phyloP scores from a whole-genome alignment of 2,329 filamentous ascomycete genomes.

The Monosporascus sp. region DNA sequence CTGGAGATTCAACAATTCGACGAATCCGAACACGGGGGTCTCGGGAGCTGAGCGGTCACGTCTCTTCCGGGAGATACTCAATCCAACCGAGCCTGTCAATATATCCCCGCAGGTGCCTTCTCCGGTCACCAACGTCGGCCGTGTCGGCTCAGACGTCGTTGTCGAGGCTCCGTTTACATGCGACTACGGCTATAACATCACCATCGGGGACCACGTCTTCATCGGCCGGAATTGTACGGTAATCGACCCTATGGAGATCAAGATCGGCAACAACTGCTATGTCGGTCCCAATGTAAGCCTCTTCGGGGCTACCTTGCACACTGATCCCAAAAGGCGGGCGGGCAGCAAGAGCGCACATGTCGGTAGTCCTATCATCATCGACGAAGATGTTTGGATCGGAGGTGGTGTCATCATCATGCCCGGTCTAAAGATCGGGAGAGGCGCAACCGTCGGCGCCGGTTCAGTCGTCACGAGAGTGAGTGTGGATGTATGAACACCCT shows the following conservation, averaged over 20 bases:
- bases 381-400: conserved; percentile 80
- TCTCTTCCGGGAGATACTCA: conserved; percentile 66
- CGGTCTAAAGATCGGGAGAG: conserved; percentile 74
- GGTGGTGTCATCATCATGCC: conserved; percentile 73
- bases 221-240: conserved; percentile 82
- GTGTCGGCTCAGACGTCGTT: conserved; percentile 67
- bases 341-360: conserved; percentile 68
- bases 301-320: conserved; percentile 67
- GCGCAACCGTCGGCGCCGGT: conserved; percentile 74
- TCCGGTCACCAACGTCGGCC: conserved; percentile 50
- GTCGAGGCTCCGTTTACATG: conserved; percentile 88
- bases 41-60: conserved; percentile 63
- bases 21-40: conserved; percentile 67
- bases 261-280: conserved; percentile 70
- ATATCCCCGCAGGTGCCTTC: conserved; percentile 51
- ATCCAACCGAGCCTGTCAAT: conserved; percentile 53
- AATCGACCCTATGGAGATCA: conserved; percentile 78
- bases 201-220: conserved; percentile 76
- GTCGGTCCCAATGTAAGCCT: conserved; percentile 85
- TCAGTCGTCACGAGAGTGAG: conserved; percentile 75
- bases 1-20: conserved; percentile 81
- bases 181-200: conserved; percentile 94
- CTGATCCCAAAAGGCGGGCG: conserved; percentile 67
- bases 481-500: background rate
- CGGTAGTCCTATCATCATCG: conserved; percentile 69